These are phyloP conservation scores for Fonsecaea monophora DNA, from an alignment of 2,329 filamentous ascomycete genomes.

Conservation along the genomic window DNA sequence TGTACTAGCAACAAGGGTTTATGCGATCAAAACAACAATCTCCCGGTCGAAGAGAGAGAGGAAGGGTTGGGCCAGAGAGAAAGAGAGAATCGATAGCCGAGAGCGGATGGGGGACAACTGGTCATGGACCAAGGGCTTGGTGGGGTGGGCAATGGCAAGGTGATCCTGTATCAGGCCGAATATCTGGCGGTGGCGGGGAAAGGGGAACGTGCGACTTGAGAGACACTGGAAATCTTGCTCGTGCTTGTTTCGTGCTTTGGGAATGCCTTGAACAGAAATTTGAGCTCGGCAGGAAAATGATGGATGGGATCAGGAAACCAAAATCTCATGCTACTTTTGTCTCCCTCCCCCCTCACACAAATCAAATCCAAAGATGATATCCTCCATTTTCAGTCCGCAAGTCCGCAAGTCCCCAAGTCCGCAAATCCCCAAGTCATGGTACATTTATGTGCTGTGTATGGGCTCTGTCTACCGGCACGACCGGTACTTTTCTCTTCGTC, in stretches of 20 bases:
- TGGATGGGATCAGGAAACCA: slow-evolving; percentile 8
- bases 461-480: too few relatives aligned
- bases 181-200: neutral
- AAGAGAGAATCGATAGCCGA: neutral
- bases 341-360: neutral
- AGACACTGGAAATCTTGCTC: neutral
- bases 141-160: neutral
- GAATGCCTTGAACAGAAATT: neutral
- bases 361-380: slow-evolving; percentile 12
- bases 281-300: neutral
- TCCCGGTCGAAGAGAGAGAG: neutral
- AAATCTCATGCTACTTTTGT: slow-evolving; percentile 11
- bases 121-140: neutral
- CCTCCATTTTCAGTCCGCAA: slow-evolving; percentile 9
- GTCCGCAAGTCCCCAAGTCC: too few relatives aligned
- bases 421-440: too few relatives aligned
- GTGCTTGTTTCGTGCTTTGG: neutral
- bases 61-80: neutral
- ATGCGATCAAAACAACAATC: neutral
- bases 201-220: neutral
- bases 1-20: slow-evolving; percentile 1
- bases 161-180: neutral
- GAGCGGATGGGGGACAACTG: neutral
- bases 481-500: too few relatives aligned
- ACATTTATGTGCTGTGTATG: too few relatives aligned